Conservation (phyloP, 805 yeast genomes). For the Metschnikowia gelsemii region DNA sequence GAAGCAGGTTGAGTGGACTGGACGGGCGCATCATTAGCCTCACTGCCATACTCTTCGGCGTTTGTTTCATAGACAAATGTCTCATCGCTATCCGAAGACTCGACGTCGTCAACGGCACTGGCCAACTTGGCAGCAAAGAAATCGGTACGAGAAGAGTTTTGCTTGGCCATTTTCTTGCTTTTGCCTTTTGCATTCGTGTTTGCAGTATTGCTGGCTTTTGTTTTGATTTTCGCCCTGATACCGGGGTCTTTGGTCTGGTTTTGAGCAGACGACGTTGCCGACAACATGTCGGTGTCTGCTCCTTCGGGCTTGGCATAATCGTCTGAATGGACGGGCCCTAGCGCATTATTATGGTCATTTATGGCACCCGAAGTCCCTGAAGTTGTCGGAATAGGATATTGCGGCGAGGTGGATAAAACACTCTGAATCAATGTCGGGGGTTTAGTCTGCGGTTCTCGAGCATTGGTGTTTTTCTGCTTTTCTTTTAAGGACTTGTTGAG, state of each 20-base stretch:
- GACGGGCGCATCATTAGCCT: constrained; percentile 6
- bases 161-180: constrained; percentile 38
- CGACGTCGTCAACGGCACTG: constrained; percentile 88
- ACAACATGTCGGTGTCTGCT: constrained; percentile 5
- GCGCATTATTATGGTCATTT: constrained; percentile 1
- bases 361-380: constrained; percentile 1
- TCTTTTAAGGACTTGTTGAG: constrained; percentile 44
- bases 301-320: constrained; percentile 2
- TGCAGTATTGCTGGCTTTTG: no score
- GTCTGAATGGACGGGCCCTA: constrained; percentile 2
- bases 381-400: constrained; percentile 14
- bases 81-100: constrained; percentile 86
- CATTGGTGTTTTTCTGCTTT: constrained; percentile 39
- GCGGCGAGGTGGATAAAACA: constrained; percentile 38
- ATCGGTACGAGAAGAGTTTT: constrained; percentile 77
- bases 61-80: constrained; percentile 87
- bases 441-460: constrained; percentile 39
- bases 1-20: background rate
- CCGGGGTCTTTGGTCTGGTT: constrained; percentile 12
- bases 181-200: constrained; percentile 24
- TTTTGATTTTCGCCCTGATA: constrained; percentile 7
- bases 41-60: constrained; percentile 25
- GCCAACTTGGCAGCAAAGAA: constrained; percentile 94
- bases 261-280: constrained; percentile 6
- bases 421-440: constrained; percentile 36